Percentiles rank a stretch among this genome's conserved stretches.
Evolutionary conservation across 2,329 filamentous ascomycete species (phyloP).

Genomic region (Fusarium solani-melongenae): DNA sequence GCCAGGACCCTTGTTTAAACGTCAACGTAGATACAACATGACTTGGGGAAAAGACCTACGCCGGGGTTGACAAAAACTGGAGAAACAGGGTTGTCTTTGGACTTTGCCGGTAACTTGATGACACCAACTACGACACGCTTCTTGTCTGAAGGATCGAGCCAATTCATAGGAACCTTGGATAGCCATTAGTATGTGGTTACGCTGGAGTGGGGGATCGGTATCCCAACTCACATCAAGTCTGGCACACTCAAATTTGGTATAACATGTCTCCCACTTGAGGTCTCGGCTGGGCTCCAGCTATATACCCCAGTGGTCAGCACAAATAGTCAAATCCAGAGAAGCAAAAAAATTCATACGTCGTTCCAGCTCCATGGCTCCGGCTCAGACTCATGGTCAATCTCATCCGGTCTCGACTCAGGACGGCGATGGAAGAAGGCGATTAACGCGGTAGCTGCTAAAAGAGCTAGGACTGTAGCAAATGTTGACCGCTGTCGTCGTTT

Average conservation of each 20-base stretch:
- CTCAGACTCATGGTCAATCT: not conserved
- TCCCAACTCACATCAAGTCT: constrained; percentile 46
- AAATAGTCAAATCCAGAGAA: not conserved
- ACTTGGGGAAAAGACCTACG: constrained; percentile 33
- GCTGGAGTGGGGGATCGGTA: not conserved
- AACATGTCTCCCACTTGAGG: constrained; percentile 48
- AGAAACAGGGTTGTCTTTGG: constrained; percentile 36
- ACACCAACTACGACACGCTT: constrained; percentile 48
- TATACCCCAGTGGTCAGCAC: not conserved
- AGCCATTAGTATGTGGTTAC: not conserved
- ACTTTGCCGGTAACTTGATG: constrained; percentile 47
- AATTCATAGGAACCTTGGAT: constrained; percentile 50
- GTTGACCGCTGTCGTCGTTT: not conserved
- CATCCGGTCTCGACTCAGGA: constrained; percentile 12
- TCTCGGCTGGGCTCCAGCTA: constrained; percentile 50
- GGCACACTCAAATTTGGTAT: constrained; percentile 48
- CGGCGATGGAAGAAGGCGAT: constrained; percentile 35
- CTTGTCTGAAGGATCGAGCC: constrained; percentile 44
- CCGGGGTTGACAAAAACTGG: constrained; percentile 52
- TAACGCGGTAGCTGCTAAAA: constrained; percentile 32
- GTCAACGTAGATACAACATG: not conserved
- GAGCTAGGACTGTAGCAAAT: constrained; percentile 19
- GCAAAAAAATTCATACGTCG: constrained; percentile 33
- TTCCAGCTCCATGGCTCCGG: constrained; percentile 41
- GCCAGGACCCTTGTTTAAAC: constrained; percentile 56